Evolutionary conservation across 2,329 filamentous ascomycete genomes (phyloP).

Genomic region (Fusarium concolor): DNA sequence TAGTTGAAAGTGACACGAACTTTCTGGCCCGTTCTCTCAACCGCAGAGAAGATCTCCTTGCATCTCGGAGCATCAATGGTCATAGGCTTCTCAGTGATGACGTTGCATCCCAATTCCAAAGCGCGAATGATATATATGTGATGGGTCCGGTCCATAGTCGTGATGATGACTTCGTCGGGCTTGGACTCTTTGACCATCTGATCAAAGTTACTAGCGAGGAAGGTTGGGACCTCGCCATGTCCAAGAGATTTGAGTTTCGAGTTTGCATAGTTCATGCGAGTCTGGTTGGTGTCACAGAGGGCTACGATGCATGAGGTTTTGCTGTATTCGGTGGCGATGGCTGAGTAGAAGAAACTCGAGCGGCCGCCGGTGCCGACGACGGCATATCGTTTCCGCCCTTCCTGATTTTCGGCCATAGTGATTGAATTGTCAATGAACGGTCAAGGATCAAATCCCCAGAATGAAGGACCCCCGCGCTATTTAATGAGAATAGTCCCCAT

Average conservation of each 20-base stretch:
- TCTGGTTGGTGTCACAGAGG: conserved; percentile 71
- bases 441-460: background rate
- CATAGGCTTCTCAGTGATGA: conserved; percentile 75
- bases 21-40: conserved; percentile 51
- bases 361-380: conserved; percentile 70
- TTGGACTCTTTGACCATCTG: conserved; percentile 66
- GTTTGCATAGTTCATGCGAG: conserved; percentile 68
- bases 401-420: conserved; percentile 18
- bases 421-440: background rate
- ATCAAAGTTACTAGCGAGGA: conserved; percentile 66
- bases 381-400: conserved; percentile 60
- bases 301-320: conserved; percentile 64
- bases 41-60: conserved; percentile 57
- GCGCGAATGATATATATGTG: conserved; percentile 70
- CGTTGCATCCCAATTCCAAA: conserved; percentile 68
- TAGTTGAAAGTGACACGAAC: conserved; percentile 73
- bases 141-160: conserved; percentile 72
- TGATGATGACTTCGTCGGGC: conserved; percentile 72
- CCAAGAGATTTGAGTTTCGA: conserved; percentile 59
- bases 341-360: conserved; percentile 70
- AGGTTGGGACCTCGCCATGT: conserved; percentile 63
- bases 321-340: conserved; percentile 65
- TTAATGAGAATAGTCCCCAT: background rate
- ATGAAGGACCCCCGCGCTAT: background rate
- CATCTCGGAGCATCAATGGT: conserved; percentile 69